Conservation (phyloP, 495 filamentous ascomycete species). For the Hypoxylon rickii region DNA sequence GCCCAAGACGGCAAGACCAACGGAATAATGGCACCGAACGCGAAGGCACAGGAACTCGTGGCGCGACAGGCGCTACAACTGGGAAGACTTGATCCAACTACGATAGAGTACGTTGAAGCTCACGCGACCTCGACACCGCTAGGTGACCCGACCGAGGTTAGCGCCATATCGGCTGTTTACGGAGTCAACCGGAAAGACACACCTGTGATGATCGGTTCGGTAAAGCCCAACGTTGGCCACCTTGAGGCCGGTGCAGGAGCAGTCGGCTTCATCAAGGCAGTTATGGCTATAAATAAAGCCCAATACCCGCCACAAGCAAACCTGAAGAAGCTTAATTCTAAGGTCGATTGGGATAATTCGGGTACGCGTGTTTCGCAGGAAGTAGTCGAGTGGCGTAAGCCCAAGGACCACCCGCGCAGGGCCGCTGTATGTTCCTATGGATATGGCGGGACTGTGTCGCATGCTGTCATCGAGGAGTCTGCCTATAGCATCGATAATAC, state of each 20-base stretch:
- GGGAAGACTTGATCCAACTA: conserved; percentile 38
- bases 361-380: conserved; percentile 41
- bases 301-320: conserved; percentile 40
- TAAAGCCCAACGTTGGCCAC: conserved; percentile 55
- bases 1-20: conserved; percentile 41
- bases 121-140: conserved; percentile 52
- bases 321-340: conserved; percentile 45
- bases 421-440: conserved; percentile 51
- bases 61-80: conserved; percentile 5
- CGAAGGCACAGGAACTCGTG: conserved; percentile 1
- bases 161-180: conserved; percentile 48
- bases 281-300: conserved; percentile 39
- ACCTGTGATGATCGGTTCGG: conserved; percentile 56
- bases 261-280: conserved; percentile 47
- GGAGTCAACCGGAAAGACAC: conserved; percentile 33
- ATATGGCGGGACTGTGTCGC: conserved; percentile 50
- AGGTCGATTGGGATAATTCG: conserved; percentile 27
- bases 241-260: conserved; percentile 44
- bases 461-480: conserved; percentile 44
- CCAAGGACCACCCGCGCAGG: conserved; percentile 33
- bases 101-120: conserved; percentile 47
- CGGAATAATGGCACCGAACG: conserved; percentile 7
- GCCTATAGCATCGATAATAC: background rate
- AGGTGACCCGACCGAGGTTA: conserved; percentile 57
- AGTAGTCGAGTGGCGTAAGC: conserved; percentile 22